Conservation (phyloP, 768 basidiomycete species). For the Serendipita sp. region DNA sequence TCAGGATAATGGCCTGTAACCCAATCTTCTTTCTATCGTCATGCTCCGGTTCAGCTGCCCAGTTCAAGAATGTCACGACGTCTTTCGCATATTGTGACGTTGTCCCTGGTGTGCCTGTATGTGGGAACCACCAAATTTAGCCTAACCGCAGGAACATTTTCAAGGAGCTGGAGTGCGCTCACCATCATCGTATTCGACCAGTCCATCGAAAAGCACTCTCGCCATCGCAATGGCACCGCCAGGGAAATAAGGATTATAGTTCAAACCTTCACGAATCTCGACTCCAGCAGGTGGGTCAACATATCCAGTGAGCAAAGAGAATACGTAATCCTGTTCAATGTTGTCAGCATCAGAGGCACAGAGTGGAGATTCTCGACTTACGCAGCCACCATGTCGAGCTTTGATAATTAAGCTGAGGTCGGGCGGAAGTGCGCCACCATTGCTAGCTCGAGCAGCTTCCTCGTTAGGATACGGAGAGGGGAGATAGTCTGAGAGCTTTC, state of each 20-base stretch:
- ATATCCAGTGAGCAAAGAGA: slow-evolving; percentile 93
- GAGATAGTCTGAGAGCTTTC: slow-evolving; percentile 96
- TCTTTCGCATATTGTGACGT: slow-evolving; percentile 99
- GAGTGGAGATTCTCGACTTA: slow-evolving; percentile 29
- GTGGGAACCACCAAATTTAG: not conserved
- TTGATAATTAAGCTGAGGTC: slow-evolving; percentile 96
- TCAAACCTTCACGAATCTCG: slow-evolving; percentile 92
- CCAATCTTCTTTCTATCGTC: slow-evolving; percentile 97
- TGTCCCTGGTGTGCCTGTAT: slow-evolving; percentile 79
- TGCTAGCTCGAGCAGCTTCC: slow-evolving; percentile 87
- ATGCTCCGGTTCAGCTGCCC: slow-evolving; percentile 96
- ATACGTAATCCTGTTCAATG: slow-evolving; percentile 72
- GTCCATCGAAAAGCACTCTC: slow-evolving; percentile 84
- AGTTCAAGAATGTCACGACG: slow-evolving; percentile 85
- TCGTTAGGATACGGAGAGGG: slow-evolving; percentile 93
- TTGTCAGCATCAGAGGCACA: not conserved
- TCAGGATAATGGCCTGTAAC: slow-evolving; percentile 86
- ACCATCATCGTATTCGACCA: slow-evolving; percentile 97
- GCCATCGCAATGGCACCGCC: slow-evolving; percentile 99
- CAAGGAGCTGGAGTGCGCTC: slow-evolving; percentile 15
- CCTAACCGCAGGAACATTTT: not conserved
- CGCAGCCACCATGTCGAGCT: slow-evolving; percentile 91
- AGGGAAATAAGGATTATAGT: slow-evolving; percentile 99
- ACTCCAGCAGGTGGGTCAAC: slow-evolving; percentile 91
- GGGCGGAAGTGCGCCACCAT: slow-evolving; percentile 90